Evolutionary conservation across 352 stramenopile genomes (phyloP), one percentile per base, ranked within the genome.

Genomic region (Phytophthora gonapodyides): DNA sequence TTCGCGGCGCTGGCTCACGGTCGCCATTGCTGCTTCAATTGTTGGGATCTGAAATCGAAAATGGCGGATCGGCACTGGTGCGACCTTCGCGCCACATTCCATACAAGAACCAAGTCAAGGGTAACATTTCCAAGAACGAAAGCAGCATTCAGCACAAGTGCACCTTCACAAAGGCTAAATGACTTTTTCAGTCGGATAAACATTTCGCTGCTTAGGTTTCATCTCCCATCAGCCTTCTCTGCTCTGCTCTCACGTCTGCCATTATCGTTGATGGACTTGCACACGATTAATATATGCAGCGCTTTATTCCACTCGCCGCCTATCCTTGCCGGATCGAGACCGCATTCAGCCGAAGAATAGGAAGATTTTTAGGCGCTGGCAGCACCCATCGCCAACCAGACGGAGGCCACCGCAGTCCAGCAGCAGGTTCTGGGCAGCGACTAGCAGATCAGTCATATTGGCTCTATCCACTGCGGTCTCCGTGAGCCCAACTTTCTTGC

Each of bases 291-390:
- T 48, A 64, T 64, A 62, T 36, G 36, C 40, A 57, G 40, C 43
- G 44, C 60, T 37, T 34, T 46, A 3, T 59, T 42, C 30, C 21
- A 48, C 35, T 55, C 16, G 34, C 33, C 40, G 48, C 24, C 31
- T 49, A 44, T 49, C 33, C 31, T 54, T 34, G 12, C 13, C 54
- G 19, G 27, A 24, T 53, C 30, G 33, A 56, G 5, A 40, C 33
- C 43, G 30, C 19, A n/a, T 42, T 78, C 61, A 93, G 11, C 84
- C 84, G 47, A 84, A 93, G 61, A 87, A 75, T 31, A 93, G 50
- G 61, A 87, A 90, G 46, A 91, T 90, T 66, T 87, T 87, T 17
- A 93, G 71, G 5, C 84, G 80, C 16, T 85, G 71, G 43, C 66
- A 61, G 49, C 73, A 75, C 40, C 87, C 79, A 44, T 91, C 75